Conservation (phyloP, 1,284 basidiomycete genomes). For the Chalciporus sp. region DNA sequence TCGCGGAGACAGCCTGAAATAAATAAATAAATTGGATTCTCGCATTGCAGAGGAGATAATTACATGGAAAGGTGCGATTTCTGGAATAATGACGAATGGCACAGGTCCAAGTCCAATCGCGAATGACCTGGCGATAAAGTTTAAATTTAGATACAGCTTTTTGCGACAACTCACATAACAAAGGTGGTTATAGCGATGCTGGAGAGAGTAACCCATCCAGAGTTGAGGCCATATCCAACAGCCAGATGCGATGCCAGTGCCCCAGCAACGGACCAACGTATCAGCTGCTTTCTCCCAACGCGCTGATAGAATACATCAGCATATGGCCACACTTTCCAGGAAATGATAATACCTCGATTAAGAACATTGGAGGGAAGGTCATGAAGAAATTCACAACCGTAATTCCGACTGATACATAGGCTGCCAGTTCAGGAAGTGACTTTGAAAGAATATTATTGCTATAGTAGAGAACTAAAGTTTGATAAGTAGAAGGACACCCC, state of each 20-base stretch:
- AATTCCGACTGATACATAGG: constrained; percentile 77
- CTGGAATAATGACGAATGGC: constrained; percentile 92
- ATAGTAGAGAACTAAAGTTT: constrained; percentile 78
- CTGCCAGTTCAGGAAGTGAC: constrained; percentile 75
- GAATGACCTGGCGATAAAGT: constrained; percentile 62
- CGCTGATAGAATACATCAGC: constrained; percentile 43
- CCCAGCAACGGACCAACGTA: constrained; percentile 59
- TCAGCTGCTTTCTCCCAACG: constrained; percentile 62
- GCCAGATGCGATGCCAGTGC: constrained; percentile 68
- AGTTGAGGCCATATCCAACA: constrained; percentile 76
- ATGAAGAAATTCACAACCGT: constrained; percentile 81
- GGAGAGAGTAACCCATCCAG: constrained; percentile 58
- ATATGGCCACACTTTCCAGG: background rate
- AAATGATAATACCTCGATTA: constrained; percentile 66
- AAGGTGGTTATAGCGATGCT: constrained; percentile 82
- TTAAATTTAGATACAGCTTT: constrained; percentile 1
- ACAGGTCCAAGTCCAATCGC: constrained; percentile 90
- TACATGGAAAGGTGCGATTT: constrained; percentile 81
- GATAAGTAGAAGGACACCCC: constrained; percentile 28
- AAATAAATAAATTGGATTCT: background rate
- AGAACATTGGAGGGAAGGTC: constrained; percentile 81
- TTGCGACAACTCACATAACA: constrained; percentile 65
- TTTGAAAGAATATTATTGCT: constrained; percentile 84
- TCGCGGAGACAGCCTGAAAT: constrained; percentile 75
- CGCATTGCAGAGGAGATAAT: constrained; percentile 29